Percentiles rank a stretch among this genome's conserved stretches.
phyloP scores from a whole-genome alignment of 2,329 filamentous ascomycete species.

The Lecanosticta acicola region DNA sequence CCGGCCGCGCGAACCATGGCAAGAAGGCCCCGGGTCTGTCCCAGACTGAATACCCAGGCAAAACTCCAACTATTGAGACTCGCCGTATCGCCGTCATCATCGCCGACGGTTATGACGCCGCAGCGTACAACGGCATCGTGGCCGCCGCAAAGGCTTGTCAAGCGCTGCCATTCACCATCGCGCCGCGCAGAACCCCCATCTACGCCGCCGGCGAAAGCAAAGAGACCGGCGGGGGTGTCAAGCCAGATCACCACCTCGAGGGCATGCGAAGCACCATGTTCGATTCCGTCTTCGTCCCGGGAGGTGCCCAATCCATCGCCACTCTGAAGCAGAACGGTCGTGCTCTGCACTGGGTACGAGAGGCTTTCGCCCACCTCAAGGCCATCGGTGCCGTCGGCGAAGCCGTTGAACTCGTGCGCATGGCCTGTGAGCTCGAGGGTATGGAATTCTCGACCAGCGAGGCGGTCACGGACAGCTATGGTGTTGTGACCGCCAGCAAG shows the following conservation, averaged over 20 bases:
- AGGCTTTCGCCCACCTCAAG: conserved; percentile 78
- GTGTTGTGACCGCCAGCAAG: conserved; percentile 63
- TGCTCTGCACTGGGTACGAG: conserved; percentile 69
- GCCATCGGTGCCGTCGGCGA: conserved; percentile 71
- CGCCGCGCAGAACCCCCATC: conserved; percentile 60
- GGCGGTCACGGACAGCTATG: conserved; percentile 62
- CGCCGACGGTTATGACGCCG: conserved; percentile 67
- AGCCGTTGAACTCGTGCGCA: conserved; percentile 58
- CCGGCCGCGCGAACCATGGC: conserved; percentile 56
- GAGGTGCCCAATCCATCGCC: conserved; percentile 58
- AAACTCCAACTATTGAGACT: conserved; percentile 60
- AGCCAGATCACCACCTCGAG: conserved; percentile 72
- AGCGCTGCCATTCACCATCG: conserved; percentile 69
- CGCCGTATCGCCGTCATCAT: conserved; percentile 71
- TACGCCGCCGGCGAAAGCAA: conserved; percentile 56
- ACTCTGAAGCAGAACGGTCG: conserved; percentile 64
- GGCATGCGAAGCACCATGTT: conserved; percentile 77
- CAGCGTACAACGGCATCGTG: conserved; percentile 61
- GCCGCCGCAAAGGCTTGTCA: conserved; percentile 56
- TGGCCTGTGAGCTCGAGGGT: conserved; percentile 42
- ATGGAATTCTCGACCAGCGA: conserved; percentile 46
- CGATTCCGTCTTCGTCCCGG: conserved; percentile 71
- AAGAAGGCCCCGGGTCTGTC: conserved; percentile 62
- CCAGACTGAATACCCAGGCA: conserved; percentile 61
- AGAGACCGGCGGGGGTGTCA: conserved; percentile 48